phyloP scores from a whole-genome alignment of 192 early-diverging fungal species.

The Backusella luteola region DNA sequence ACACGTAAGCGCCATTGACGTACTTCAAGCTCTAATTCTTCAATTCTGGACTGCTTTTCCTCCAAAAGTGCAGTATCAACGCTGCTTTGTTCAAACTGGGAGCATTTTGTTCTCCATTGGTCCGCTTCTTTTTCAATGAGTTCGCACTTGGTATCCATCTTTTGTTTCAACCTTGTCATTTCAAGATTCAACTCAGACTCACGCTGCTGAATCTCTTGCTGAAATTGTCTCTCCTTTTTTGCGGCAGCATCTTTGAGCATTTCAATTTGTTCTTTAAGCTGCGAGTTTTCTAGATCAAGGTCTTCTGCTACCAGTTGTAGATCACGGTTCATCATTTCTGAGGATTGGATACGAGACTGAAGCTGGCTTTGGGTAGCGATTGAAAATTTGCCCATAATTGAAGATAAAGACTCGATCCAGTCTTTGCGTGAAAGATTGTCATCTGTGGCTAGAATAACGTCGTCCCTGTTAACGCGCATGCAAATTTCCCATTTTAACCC shows the following conservation, averaged over 20 bases:
- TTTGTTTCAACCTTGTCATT: conserved; percentile 21
- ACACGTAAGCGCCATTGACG: conserved; percentile 10
- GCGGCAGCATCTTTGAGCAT: not conserved
- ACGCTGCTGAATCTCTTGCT: not conserved
- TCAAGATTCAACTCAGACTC: conserved; percentile 16
- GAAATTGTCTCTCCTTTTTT: conserved; percentile 12
- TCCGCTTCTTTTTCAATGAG: conserved; percentile 17
- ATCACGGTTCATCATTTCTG: conserved; percentile 26
- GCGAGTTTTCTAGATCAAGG: conserved; percentile 10
- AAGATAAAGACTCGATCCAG: conserved; percentile 47
- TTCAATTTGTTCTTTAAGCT: conserved; percentile 20
- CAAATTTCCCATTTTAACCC: conserved; percentile 48
- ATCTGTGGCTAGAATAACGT: conserved; percentile 47
- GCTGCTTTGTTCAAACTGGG: conserved; percentile 16
- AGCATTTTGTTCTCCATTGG: conserved; percentile 17
- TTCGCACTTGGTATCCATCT: conserved; percentile 23
- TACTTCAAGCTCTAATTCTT: conserved; percentile 8
- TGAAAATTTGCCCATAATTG: conserved; percentile 50
- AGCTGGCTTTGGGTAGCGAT: conserved; percentile 43
- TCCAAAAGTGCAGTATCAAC: not conserved
- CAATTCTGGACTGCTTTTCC: conserved; percentile 13
- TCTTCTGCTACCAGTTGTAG: conserved; percentile 21
- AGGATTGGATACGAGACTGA: conserved; percentile 34
- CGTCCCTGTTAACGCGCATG: conserved; percentile 44
- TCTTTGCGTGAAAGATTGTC: conserved; percentile 42